Evolutionary conservation across 768 basidiomycete genomes (phyloP), one percentile per base, ranked within the genome.

Genomic region (Mycena filopes): DNA sequence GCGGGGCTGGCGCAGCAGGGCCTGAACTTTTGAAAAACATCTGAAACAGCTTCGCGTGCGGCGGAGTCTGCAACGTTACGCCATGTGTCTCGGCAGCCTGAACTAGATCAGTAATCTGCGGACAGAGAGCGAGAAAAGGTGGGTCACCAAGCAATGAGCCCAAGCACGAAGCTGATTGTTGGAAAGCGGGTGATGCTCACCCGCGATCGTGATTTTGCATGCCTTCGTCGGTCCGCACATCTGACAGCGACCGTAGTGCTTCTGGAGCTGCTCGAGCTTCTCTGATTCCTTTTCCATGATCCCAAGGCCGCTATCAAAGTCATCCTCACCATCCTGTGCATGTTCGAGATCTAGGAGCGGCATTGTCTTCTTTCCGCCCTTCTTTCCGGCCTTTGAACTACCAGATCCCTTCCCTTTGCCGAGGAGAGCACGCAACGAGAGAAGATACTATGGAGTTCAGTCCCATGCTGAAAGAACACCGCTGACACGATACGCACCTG

Each of bases 341-440:
- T 60, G 50, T 12, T 66, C 65, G 1, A 66, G 53, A 26, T 66
- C 60, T 3, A 51, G 21, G 18, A 66, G 54, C 25, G 3, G 43
- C 2, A 50, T 31, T 36, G 38, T 60, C 26, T 23, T 7, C 33
- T 23, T 49, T 49, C 6, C 23, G 8, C 18, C 38, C 23, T 28
- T 29, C 41, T n/a, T 38, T 38, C 58, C 9, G 11, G 20, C 5
- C 15, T 15, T 13, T 36, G 3, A 31, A n/a, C n/a, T n/a, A n/a
- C n/a, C n/a, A n/a, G 10, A 23, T 40, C 21, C 4, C 3, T n/a
- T 46, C 29, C 23, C 38, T 33, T 13, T 21, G n/a, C n/a, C n/a
- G 58, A 59, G 50, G 20, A 26, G 43, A 0, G 25, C 53, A 11
- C 43, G 41, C 4, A 62, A 43, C 0, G 50, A 53, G 18, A 11